These are phyloP conservation scores for Tuber melanosporum DNA, from an alignment of 495 filamentous ascomycete species.

Conservation along the genomic window DNA sequence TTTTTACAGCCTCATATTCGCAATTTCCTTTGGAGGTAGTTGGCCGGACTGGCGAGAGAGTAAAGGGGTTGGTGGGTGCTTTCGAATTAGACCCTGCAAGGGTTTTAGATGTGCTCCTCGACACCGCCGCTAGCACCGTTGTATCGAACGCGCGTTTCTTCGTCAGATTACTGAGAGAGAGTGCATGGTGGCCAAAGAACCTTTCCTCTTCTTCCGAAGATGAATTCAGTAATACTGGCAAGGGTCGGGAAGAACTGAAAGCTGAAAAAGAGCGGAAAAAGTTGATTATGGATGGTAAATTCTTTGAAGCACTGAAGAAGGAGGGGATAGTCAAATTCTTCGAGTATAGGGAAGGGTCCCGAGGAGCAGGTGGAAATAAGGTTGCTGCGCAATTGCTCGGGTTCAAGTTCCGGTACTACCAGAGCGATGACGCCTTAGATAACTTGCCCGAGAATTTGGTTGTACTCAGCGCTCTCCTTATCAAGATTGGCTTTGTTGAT, in stretches of 20 bases:
- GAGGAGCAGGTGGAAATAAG: conserved; percentile 74
- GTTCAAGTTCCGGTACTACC: conserved; percentile 95
- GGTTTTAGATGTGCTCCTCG: conserved; percentile 83
- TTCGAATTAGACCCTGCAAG: conserved; percentile 92
- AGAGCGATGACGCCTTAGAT: conserved; percentile 61
- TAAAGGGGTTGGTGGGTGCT: conserved; percentile 86
- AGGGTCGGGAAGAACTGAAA: conserved; percentile 52
- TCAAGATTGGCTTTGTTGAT: conserved; percentile 98
- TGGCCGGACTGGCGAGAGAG: conserved; percentile 60
- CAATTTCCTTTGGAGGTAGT: conserved; percentile 52
- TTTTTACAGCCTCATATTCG: conserved; percentile 60
- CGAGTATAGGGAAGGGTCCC: conserved; percentile 49
- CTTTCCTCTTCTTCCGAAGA: conserved; percentile 39
- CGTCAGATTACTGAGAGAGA: conserved; percentile 77
- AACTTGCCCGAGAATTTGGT: conserved; percentile 78
- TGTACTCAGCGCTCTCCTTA: conserved; percentile 79
- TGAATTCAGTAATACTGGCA: conserved; percentile 25
- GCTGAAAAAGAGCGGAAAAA: conserved; percentile 49
- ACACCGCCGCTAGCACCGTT: conserved; percentile 78
- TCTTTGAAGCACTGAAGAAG: conserved; percentile 74
- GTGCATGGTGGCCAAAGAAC: conserved; percentile 93
- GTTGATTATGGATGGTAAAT: conserved; percentile 58
- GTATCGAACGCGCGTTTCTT: conserved; percentile 86
- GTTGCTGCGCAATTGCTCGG: conserved; percentile 91
- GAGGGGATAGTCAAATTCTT: conserved; percentile 79